Percentiles rank a stretch among this genome's conserved stretches.
These are phyloP conservation scores for Talaromyces wortmannii DNA, from an alignment of 495 filamentous ascomycete species.

Conservation along the genomic window DNA sequence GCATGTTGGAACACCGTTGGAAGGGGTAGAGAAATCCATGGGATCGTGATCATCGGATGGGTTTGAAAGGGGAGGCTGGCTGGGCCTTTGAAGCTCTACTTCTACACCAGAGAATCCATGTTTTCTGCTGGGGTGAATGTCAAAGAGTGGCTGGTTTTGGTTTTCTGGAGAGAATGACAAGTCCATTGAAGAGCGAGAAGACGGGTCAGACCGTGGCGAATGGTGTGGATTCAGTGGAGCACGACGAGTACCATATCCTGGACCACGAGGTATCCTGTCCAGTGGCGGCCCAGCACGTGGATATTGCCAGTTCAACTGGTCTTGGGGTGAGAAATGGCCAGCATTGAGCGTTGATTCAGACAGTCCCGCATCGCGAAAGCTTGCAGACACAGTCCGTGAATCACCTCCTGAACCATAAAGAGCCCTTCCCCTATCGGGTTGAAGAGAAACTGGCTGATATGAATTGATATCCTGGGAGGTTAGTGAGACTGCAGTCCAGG, in stretches of 20 bases:
- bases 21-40: background rate
- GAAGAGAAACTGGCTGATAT: background rate
- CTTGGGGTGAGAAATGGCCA: background rate
- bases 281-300: background rate
- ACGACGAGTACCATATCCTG: background rate
- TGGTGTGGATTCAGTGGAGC: background rate
- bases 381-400: background rate
- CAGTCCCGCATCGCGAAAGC: background rate
- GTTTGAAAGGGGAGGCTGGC: constrained; percentile 6
- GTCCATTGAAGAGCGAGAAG: background rate
- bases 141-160: background rate
- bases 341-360: background rate
- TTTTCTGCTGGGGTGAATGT: background rate
- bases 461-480: constrained; percentile 2
- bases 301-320: no score
- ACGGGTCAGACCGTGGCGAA: background rate
- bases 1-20: background rate
- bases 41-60: background rate
- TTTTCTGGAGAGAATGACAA: background rate
- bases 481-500: background rate
- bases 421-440: constrained; percentile 1
- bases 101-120: background rate
- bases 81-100: background rate
- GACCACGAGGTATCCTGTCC: background rate
- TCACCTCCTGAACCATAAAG: background rate